Evolutionary conservation across 306 rosid species (phyloP).

Genomic region (Sindora glabra): DNA sequence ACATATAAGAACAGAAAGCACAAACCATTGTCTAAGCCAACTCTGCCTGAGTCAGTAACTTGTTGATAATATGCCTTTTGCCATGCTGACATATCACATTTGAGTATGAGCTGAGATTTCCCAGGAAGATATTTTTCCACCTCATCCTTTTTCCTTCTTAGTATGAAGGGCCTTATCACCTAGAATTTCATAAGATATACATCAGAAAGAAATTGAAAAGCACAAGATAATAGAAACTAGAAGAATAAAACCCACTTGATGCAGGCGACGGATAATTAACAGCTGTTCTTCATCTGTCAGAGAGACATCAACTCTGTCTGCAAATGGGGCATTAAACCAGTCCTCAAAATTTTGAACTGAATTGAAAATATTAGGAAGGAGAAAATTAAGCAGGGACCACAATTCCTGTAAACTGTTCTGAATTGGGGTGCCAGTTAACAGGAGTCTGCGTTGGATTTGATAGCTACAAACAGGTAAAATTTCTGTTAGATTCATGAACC

Average conservation of each 20-base stretch:
- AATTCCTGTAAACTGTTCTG: conserved; percentile 98
- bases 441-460: conserved; percentile 74
- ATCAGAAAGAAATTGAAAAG: conserved; percentile 17
- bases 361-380: conserved; percentile 93
- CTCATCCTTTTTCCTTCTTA: conserved; percentile 95
- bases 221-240: conserved; percentile 9
- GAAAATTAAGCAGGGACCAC: conserved; percentile 99
- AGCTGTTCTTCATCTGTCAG: conserved; percentile 93
- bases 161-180: conserved; percentile 98
- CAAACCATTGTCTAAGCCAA: conserved; percentile 87
- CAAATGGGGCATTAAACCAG: conserved; percentile 99
- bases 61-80: conserved; percentile 98
- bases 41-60: conserved; percentile 93
- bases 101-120: conserved; percentile 95
- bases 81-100: conserved; percentile 98
- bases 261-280: conserved; percentile 94
- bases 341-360: conserved; percentile 98
- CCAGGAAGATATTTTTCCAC: conserved; percentile 95
- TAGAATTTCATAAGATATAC: conserved; percentile 26
- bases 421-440: conserved; percentile 98
- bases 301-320: conserved; percentile 80
- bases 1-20: conserved; percentile 8
- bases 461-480: conserved; percentile 49
- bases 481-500: no score
- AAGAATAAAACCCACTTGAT: conserved; percentile 65